Percentiles rank a stretch among this genome's conserved stretches.
Evolutionary conservation across 1,284 basidiomycete species (phyloP).

Genomic region (Ustilago tritici): DNA sequence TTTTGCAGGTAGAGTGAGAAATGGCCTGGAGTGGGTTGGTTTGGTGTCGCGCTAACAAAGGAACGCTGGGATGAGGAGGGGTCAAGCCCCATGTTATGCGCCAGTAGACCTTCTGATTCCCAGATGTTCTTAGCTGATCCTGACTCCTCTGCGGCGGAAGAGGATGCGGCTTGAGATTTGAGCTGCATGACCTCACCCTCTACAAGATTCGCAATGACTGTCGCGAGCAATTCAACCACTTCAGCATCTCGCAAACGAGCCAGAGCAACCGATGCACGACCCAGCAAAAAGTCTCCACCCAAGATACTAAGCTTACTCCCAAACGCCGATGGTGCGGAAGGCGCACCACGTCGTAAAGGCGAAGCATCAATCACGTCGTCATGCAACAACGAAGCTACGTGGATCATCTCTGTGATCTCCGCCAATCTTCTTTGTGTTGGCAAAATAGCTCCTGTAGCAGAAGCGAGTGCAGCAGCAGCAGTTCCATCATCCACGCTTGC

Average conservation of each 20-base stretch:
- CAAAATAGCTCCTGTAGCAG: slow-evolving; percentile 71
- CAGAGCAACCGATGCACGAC: slow-evolving; percentile 87
- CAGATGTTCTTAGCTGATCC: slow-evolving; percentile 38
- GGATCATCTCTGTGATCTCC: slow-evolving; percentile 98
- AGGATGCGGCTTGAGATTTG: slow-evolving; percentile 61
- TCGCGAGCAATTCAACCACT: slow-evolving; percentile 91
- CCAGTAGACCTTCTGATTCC: slow-evolving; percentile 42
- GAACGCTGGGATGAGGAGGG: neutral
- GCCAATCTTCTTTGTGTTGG: slow-evolving; percentile 92
- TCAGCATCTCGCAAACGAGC: slow-evolving; percentile 86
- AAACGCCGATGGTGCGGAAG: slow-evolving; percentile 87
- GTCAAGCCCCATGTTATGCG: slow-evolving; percentile 35
- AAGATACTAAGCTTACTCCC: slow-evolving; percentile 97
- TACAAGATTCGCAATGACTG: slow-evolving; percentile 92
- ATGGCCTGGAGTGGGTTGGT: slow-evolving; percentile 72
- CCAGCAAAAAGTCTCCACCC: slow-evolving; percentile 94
- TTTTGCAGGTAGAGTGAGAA: slow-evolving; percentile 92
- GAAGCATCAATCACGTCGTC: slow-evolving; percentile 95
- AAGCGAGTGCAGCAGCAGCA: slow-evolving; percentile 20
- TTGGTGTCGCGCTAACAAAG: neutral
- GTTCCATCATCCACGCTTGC: slow-evolving; percentile 10
- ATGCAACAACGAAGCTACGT: slow-evolving; percentile 93
- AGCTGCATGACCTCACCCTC: slow-evolving; percentile 96
- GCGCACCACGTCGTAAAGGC: slow-evolving; percentile 81
- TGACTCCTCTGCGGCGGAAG: slow-evolving; percentile 11